phyloP scores from a whole-genome alignment of 192 early-diverging fungal species.

The Entophlyctis luteolus region DNA sequence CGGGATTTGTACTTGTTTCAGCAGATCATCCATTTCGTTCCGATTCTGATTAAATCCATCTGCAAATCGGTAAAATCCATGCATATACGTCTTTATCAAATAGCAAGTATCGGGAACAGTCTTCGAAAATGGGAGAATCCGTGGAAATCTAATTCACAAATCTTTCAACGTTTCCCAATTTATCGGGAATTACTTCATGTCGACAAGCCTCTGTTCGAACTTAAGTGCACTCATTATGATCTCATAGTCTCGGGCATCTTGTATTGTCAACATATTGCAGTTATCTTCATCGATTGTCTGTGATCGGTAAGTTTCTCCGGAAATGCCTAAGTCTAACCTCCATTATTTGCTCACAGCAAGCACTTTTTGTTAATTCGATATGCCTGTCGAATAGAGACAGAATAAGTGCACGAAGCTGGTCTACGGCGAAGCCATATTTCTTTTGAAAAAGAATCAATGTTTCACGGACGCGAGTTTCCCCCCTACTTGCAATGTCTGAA shows the following conservation, averaged over 20 bases:
- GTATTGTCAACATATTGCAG: conserved; percentile 71
- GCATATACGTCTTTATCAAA: conserved; percentile 67
- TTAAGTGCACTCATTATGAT: conserved; percentile 61
- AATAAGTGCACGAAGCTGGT: conserved; percentile 64
- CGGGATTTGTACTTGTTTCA: conserved; percentile 56
- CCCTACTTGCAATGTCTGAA: conserved; percentile 81
- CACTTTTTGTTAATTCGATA: conserved; percentile 68
- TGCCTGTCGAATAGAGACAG: conserved; percentile 75
- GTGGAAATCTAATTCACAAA: conserved; percentile 62
- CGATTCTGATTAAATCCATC: conserved; percentile 78
- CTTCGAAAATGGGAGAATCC: conserved; percentile 74
- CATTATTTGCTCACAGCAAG: conserved; percentile 63
- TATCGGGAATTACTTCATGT: background rate
- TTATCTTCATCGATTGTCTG: conserved; percentile 79
- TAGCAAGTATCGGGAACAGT: conserved; percentile 70
- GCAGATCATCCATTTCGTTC: conserved; percentile 82
- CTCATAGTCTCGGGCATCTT: conserved; percentile 60
- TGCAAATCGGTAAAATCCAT: conserved; percentile 78
- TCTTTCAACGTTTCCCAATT: too few species aligned
- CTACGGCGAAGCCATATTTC: conserved; percentile 73
- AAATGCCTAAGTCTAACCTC: conserved; percentile 43
- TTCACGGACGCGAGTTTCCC: background rate
- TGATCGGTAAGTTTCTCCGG: background rate
- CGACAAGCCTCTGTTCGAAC: conserved; percentile 41
- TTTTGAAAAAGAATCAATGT: conserved; percentile 38